These are phyloP conservation scores for Alternaria dauci DNA, from an alignment of 2,329 filamentous ascomycete genomes.

Conservation along the genomic window DNA sequence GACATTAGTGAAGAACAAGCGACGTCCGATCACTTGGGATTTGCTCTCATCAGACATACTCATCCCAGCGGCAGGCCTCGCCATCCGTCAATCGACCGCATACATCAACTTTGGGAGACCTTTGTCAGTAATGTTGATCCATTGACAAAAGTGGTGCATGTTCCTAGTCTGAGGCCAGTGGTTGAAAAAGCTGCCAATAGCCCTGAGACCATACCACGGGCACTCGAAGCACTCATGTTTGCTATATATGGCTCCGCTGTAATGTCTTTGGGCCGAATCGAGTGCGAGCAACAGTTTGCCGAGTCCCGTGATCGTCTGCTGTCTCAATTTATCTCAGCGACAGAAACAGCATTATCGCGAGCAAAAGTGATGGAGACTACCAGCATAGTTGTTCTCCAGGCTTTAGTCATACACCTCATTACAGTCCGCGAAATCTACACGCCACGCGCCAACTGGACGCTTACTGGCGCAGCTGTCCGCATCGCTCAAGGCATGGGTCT, in stretches of 20 bases:
- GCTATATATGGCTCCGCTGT: conserved; percentile 27
- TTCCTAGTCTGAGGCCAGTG: conserved; percentile 57
- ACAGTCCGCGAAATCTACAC: conserved; percentile 60
- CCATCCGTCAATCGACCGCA: conserved; percentile 69
- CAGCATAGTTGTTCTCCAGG: conserved; percentile 44
- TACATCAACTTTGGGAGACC: conserved; percentile 74
- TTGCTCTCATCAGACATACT: conserved; percentile 27
- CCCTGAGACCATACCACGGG: conserved; percentile 61
- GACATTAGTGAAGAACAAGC: conserved; percentile 67
- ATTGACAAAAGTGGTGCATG: conserved; percentile 22
- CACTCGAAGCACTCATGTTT: conserved; percentile 60
- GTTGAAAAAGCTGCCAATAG: conserved; percentile 68
- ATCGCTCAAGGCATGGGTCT: not conserved
- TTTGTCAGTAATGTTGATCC: conserved; percentile 60
- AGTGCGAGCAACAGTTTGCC: conserved; percentile 61
- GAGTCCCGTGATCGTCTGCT: conserved; percentile 67
- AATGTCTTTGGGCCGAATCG: conserved; percentile 63
- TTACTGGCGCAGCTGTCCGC: conserved; percentile 55
- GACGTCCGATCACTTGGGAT: conserved; percentile 63
- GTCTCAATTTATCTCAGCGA: conserved; percentile 36
- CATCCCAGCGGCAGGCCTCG: conserved; percentile 63
- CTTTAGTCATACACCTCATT: conserved; percentile 65
- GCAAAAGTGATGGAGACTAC: conserved; percentile 58
- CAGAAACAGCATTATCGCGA: conserved; percentile 10
- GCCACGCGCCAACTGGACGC: conserved; percentile 32